Evolutionary conservation across 306 rosid species (phyloP).

Genomic region (Hippophae rhamnoides): DNA sequence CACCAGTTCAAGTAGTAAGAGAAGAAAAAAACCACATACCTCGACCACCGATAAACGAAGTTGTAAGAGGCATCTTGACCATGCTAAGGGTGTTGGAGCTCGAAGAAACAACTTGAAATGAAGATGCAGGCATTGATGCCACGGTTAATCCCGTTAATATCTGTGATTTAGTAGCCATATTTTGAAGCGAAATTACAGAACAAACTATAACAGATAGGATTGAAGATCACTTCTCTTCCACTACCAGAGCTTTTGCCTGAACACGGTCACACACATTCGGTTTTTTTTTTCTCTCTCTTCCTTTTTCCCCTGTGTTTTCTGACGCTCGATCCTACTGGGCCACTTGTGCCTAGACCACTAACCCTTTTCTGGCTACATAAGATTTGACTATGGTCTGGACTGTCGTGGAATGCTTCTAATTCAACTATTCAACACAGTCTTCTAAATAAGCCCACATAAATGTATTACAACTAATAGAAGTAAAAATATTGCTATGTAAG

Average conservation of each 20-base stretch:
- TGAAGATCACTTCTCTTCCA: neutral
- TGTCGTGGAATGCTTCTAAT: neutral
- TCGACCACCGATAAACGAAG: constrained; percentile 51
- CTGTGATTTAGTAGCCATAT: constrained; percentile 59
- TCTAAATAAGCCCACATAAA: too few species aligned
- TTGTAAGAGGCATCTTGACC: constrained; percentile 39
- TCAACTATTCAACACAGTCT: neutral
- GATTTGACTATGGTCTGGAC: neutral
- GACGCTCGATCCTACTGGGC: neutral
- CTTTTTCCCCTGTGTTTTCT: neutral
- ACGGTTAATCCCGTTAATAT: constrained; percentile 46
- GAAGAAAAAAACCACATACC: constrained; percentile 17
- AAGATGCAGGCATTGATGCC: constrained; percentile 33
- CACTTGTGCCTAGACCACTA: neutral
- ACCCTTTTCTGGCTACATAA: neutral
- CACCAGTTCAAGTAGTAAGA: neutral
- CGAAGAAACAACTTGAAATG: constrained; percentile 40
- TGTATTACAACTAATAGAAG: too few species aligned
- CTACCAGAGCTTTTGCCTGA: neutral
- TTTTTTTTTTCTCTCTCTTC: neutral
- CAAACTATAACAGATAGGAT: constrained; percentile 12
- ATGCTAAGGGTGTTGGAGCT: constrained; percentile 26
- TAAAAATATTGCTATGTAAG: too few species aligned
- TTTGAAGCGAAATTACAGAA: constrained; percentile 15
- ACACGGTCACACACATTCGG: neutral